phyloP scores from a whole-genome alignment of 305 asterid genomes.

The Fraxinus velutina region DNA sequence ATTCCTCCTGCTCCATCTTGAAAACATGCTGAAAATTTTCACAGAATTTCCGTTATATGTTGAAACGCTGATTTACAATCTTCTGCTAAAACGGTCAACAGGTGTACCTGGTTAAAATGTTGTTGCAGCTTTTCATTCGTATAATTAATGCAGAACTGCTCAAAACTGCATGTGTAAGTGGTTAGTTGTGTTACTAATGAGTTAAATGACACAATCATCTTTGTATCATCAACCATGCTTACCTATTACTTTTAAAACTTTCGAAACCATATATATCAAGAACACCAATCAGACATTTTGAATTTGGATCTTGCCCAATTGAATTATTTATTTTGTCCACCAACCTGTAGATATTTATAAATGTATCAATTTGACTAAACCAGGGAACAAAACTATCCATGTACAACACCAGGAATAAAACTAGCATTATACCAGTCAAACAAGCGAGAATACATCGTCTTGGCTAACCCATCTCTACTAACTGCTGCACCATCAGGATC shows the following conservation, averaged over 20 bases:
- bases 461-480: constrained; percentile 81
- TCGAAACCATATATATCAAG: constrained; percentile 96
- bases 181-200: constrained; percentile 22
- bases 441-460: constrained; percentile 71
- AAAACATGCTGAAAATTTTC: constrained; percentile 67
- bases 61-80: constrained; percentile 12
- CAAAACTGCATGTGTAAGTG: constrained; percentile 55
- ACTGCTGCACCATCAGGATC: constrained; percentile 71
- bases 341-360: constrained; percentile 53
- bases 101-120: constrained; percentile 88
- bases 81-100: constrained; percentile 22
- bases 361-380: constrained; percentile 23
- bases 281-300: constrained; percentile 79
- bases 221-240: constrained; percentile 24
- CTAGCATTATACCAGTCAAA: constrained; percentile 61
- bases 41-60: constrained; percentile 22
- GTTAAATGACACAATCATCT: constrained; percentile 3
- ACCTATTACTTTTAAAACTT: constrained; percentile 88
- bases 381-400: constrained; percentile 16
- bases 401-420: background rate
- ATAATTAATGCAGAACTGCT: constrained; percentile 92
- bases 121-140: constrained; percentile 99
- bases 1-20: constrained; percentile 97
- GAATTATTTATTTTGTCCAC: constrained; percentile 84
- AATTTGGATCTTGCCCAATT: constrained; percentile 88